A percentile compares a stretch with the other conserved stretches of the same genome.
Evolutionary conservation across 2,329 filamentous ascomycete species (phyloP).

Genomic region (Colletotrichum simmondsii): DNA sequence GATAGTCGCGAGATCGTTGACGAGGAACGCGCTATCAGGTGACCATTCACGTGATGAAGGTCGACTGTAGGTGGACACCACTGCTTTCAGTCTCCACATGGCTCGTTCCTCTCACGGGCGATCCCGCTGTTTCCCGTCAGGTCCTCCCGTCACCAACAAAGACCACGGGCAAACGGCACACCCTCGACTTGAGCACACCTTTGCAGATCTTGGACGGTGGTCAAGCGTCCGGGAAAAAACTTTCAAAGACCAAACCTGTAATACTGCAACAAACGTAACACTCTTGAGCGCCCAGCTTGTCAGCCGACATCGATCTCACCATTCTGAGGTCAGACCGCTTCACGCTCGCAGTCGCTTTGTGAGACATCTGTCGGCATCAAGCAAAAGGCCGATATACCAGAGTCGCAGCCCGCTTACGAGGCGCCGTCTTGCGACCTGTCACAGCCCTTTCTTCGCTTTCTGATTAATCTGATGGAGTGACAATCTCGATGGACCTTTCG

Average conservation of each 20-base stretch:
- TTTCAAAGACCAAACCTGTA: not conserved
- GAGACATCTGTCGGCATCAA: slow-evolving; percentile 23
- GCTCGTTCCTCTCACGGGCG: not conserved
- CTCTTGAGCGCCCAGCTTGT: slow-evolving; percentile 8
- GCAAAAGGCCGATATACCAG: not conserved
- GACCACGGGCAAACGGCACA: not conserved
- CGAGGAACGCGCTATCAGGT: slow-evolving; percentile 9
- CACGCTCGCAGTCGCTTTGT: slow-evolving; percentile 18
- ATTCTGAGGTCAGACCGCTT: slow-evolving; percentile 32
- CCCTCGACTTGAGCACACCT: not conserved
- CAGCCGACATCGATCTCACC: slow-evolving; percentile 14
- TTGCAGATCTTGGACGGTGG: not conserved
- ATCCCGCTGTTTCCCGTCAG: slow-evolving; percentile 26
- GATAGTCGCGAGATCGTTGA: not conserved
- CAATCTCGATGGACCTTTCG: slow-evolving; percentile 8
- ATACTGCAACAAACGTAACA: not conserved
- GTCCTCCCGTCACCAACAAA: slow-evolving; percentile 11
- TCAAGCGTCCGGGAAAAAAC: not conserved
- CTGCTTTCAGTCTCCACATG: not conserved
- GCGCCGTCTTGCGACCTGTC: not conserved
- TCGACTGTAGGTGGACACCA: not conserved
- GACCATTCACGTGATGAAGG: not conserved
- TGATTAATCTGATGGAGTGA: not conserved
- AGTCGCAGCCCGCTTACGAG: slow-evolving; percentile 2
- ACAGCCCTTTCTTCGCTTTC: not conserved